A percentile compares a stretch with the other conserved stretches of the same genome.
These are phyloP conservation scores for Closterium sp. DNA, from an alignment of 139 green algal genomes.

Conservation along the genomic window DNA sequence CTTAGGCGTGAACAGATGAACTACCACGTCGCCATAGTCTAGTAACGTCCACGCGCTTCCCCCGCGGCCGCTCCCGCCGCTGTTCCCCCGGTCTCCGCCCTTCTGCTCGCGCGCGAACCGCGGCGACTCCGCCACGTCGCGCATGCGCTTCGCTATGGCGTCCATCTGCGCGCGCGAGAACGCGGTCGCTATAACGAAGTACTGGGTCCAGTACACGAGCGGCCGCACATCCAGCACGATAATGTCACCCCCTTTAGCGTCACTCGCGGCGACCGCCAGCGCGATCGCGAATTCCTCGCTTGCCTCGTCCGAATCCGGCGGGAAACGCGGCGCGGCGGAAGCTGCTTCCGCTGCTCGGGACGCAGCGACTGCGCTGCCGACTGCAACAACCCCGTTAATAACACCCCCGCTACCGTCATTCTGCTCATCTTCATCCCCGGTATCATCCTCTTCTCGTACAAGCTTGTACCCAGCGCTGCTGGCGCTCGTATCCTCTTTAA, in stretches of 20 bases:
- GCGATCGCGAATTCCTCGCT: constrained; percentile 46
- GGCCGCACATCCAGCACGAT: constrained; percentile 46
- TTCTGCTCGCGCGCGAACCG: constrained; percentile 11
- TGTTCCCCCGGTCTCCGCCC: background rate
- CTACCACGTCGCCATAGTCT: constrained; percentile 55
- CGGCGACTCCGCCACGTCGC: background rate
- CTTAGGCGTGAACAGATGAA: constrained; percentile 55
- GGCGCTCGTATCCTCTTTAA: background rate
- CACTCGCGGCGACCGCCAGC: constrained; percentile 38
- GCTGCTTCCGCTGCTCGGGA: background rate
- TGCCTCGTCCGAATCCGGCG: background rate
- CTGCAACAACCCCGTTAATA: background rate
- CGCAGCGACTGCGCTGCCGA: background rate
- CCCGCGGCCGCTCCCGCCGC: background rate
- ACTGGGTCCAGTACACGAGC: constrained; percentile 55
- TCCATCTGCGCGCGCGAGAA: constrained; percentile 57
- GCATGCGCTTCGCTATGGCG: constrained; percentile 29
- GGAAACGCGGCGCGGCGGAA: background rate
- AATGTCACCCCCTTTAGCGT: constrained; percentile 51
- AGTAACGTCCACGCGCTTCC: constrained; percentile 23
- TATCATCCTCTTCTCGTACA: background rate
- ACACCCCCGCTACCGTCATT: background rate
- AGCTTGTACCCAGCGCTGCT: background rate
- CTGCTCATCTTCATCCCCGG: background rate
- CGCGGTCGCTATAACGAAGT: constrained; percentile 53